A percentile compares a stretch with the other conserved stretches of the same genome.
Conservation (phyloP, 371 early-diverging fungal genomes). For the Apophysomyces ossiformis region DNA sequence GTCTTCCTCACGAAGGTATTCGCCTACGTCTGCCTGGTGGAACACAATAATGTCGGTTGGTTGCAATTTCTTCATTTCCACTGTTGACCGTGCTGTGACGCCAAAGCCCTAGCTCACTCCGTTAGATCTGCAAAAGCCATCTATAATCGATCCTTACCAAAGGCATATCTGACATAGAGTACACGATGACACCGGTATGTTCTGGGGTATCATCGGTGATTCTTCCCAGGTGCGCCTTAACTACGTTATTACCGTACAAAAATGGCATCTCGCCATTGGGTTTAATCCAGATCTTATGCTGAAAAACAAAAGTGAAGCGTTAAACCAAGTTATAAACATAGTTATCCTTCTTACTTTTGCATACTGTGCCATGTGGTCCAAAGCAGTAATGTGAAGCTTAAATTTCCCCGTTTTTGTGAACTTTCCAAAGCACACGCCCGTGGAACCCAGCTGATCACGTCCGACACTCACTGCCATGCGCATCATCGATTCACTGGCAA, state of each 20-base stretch:
- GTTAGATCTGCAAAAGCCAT: neutral
- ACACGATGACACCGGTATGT: conserved; percentile 97
- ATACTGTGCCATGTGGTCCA: conserved; percentile 94
- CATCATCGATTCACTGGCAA: conserved; percentile 85
- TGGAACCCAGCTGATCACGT: conserved; percentile 87
- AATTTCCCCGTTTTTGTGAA: conserved; percentile 99
- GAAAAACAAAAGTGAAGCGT: neutral
- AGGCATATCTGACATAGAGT: conserved; percentile 93
- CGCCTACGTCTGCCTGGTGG: conserved; percentile 99
- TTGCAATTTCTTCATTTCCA: conserved; percentile 89
- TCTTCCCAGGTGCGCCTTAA: conserved; percentile 97
- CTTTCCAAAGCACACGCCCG: conserved; percentile 98
- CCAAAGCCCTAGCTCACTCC: conserved; percentile 89
- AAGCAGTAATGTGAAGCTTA: conserved; percentile 92
- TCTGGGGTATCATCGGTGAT: conserved; percentile 98
- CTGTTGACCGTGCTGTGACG: conserved; percentile 93
- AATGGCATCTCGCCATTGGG: conserved; percentile 99
- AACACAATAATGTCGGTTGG: conserved; percentile 96
- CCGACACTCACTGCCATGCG: conserved; percentile 83
- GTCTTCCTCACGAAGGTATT: conserved; percentile 96
- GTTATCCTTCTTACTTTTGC: conserved; percentile 69
- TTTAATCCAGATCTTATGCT: conserved; percentile 94
- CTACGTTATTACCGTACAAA: conserved; percentile 98
- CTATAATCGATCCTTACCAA: conserved; percentile 55
- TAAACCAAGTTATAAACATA: no score